These are phyloP conservation scores for Pichia eremophila DNA, from an alignment of 805 yeast species.

Conservation along the genomic window DNA sequence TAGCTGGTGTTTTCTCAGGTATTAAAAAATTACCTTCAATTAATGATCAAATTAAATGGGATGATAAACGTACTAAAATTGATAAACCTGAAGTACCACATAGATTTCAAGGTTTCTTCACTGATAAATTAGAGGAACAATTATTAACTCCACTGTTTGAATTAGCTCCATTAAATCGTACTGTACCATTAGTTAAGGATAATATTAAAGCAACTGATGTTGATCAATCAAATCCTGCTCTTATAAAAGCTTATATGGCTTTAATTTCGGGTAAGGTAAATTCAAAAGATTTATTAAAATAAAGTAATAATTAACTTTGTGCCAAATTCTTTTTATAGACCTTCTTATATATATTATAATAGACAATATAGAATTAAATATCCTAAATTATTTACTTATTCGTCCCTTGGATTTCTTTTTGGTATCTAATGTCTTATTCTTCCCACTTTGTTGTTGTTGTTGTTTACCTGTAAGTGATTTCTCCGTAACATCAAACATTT, in stretches of 20 bases:
- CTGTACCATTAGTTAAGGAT: constrained; percentile 9
- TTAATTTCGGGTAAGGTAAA: constrained; percentile 5
- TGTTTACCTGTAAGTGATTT: constrained; percentile 27
- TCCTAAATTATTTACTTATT: neutral
- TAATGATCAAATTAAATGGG: constrained; percentile 31
- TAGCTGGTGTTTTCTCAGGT: constrained; percentile 49
- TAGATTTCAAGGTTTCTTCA: constrained; percentile 8
- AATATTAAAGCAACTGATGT: constrained; percentile 6
- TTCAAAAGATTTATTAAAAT: constrained; percentile 6
- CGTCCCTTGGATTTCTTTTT: neutral
- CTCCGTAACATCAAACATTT: constrained; percentile 57
- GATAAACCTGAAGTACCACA: constrained; percentile 13
- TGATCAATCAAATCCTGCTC: constrained; percentile 8
- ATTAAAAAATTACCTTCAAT: constrained; percentile 30
- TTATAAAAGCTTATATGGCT: constrained; percentile 7
- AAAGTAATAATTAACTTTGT: neutral
- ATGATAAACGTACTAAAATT: constrained; percentile 9
- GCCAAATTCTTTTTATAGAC: neutral
- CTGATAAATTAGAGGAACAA: constrained; percentile 8
- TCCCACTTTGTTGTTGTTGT: neutral
- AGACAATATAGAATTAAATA: too few relatives aligned
- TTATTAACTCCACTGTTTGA: constrained; percentile 11
- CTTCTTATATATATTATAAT: neutral
- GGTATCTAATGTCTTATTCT: neutral
- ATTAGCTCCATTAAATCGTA: constrained; percentile 12